Evolutionary conservation across 495 filamentous ascomycete species (phyloP), one percentile per base, ranked within the genome.

Genomic region (Talaromyces adpressus): DNA sequence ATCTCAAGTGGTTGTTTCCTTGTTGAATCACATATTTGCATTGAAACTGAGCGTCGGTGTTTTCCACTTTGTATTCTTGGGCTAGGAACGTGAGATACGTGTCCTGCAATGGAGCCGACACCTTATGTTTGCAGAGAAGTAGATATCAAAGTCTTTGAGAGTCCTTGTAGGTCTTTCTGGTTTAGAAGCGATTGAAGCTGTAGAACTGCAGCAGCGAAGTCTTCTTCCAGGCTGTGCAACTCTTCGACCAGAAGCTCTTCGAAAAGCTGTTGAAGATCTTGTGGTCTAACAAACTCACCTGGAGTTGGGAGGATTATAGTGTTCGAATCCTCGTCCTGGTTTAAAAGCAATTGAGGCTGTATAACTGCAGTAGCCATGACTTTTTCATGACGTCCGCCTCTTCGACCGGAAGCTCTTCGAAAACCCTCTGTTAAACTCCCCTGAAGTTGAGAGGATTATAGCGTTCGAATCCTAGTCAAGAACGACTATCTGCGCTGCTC

Each of bases 191-290:
- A 20, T 39, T 59, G 32, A n/a, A 59, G 57, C n/a, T 59, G 57
- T 23, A 18, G 2, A 39, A 59, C 57, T 36, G 57, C 57, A 30
- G 57, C 18, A 59, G 27, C 12, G 2, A 59, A 45, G 18, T 45
- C 57, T 59, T 59, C 57, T 59, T 59, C 57, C 27, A 59, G 25
- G 57, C 22, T 36, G 8, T 59, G 18, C 22, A 59, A 2, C n/a
- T 39, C 27, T 39, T 59, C 57, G 4, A 59, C 32, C 6, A 29
- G 29, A 59, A 59, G 57, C 16, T 59, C 57, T 59, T 59, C 57
- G 57, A 59, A 59, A 59, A 41, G 1, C 32, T n/a, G 41, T 22
- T 59, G 57, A 22, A 59, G 57, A 59, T 59, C 57, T 22, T 59
- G 57, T 18, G 30, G 27, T 41, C 30, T 32, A n/a, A 59, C 29